Conservation (phyloP, 495 filamentous ascomycete species). For the Glonium stellatum region DNA sequence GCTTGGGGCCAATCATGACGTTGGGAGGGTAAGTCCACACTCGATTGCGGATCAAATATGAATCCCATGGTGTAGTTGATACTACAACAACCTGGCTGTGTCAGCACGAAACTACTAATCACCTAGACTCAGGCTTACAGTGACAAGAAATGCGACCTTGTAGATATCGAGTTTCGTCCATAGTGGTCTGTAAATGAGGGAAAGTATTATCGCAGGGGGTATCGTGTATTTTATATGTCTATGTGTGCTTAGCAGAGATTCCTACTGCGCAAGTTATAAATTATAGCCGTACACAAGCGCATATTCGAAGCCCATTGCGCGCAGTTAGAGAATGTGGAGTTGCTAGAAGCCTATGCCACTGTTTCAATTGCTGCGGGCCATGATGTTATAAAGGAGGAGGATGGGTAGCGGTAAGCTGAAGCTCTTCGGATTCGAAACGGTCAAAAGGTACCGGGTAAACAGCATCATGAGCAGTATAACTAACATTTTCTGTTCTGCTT, state of each 20-base stretch:
- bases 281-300: constrained; percentile 52
- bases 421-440: neutral
- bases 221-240: constrained; percentile 66
- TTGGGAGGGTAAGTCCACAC: constrained; percentile 63
- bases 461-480: no score
- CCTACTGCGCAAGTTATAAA: neutral
- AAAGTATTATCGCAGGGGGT: constrained; percentile 52
- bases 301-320: constrained; percentile 59
- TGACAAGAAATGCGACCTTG: constrained; percentile 50
- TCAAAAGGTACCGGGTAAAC: no score
- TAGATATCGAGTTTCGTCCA: constrained; percentile 51
- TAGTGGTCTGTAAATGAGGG: constrained; percentile 50
- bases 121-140: constrained; percentile 27
- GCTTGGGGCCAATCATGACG: constrained; percentile 49
- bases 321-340: neutral
- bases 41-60: constrained; percentile 54
- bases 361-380: neutral
- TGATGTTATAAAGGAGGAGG: neutral
- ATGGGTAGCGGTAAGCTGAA: neutral
- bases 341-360: neutral
- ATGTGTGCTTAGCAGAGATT: neutral
- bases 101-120: neutral
- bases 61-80: constrained; percentile 64
- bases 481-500: no score
- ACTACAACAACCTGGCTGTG: constrained; percentile 46